Conservation (phyloP, 2,329 filamentous ascomycete species). For the Talaromyces sp. region DNA sequence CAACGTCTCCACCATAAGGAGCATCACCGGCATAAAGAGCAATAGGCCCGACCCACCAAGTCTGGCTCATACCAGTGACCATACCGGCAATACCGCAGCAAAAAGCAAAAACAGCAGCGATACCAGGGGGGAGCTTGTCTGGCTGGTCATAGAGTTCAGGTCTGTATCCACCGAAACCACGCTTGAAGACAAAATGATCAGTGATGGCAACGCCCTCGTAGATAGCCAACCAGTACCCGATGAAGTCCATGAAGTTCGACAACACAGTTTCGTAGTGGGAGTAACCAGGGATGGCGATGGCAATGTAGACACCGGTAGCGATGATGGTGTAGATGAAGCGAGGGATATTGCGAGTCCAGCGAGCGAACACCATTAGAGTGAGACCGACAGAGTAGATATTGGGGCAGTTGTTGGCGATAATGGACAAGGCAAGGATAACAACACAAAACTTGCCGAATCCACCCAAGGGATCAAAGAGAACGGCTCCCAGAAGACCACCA, state of each 20-base stretch:
- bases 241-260: constrained; percentile 67
- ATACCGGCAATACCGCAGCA: constrained; percentile 63
- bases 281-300: constrained; percentile 68
- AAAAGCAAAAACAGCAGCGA: constrained; percentile 63
- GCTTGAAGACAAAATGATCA: constrained; percentile 68
- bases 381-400: constrained; percentile 70
- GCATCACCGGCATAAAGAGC: constrained; percentile 56
- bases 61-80: constrained; percentile 66
- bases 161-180: constrained; percentile 59
- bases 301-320: constrained; percentile 62
- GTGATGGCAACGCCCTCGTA: constrained; percentile 64
- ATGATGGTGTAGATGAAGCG: constrained; percentile 66
- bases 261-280: constrained; percentile 59
- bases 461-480: constrained; percentile 58
- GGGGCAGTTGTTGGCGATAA: constrained; percentile 68
- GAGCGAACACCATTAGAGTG: constrained; percentile 63
- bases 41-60: constrained; percentile 67
- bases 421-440: constrained; percentile 62
- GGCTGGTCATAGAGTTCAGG: constrained; percentile 58
- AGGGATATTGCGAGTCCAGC: constrained; percentile 59
- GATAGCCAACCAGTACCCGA: constrained; percentile 71
- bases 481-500: constrained; percentile 64
- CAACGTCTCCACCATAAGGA: constrained; percentile 53
- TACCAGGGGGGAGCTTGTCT: constrained; percentile 58
- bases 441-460: constrained; percentile 71